phyloP scores from a whole-genome alignment of 2,329 filamentous ascomycete genomes.

The Fusarium pseudonygamai region DNA sequence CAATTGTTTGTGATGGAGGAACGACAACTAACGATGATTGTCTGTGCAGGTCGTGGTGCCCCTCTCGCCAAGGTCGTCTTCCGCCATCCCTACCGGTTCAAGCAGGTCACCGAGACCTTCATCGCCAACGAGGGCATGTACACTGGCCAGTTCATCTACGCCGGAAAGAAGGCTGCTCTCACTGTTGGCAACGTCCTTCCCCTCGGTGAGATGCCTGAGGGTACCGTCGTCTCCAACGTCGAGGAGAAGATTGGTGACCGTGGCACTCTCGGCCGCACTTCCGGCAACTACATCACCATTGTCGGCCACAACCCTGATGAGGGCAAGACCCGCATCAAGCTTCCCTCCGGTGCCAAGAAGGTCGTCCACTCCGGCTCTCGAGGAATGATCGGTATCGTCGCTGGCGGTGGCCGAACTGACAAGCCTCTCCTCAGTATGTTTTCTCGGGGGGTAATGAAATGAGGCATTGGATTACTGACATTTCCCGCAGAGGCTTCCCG shows the following conservation, averaged over 20 bases:
- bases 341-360: conserved; percentile 99
- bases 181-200: conserved; percentile 98
- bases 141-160: conserved; percentile 99
- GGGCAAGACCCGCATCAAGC: conserved; percentile 99
- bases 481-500: conserved; percentile 85
- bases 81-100: conserved; percentile 98
- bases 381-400: conserved; percentile 99
- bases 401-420: conserved; percentile 99
- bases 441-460: not conserved
- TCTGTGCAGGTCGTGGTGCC: conserved; percentile 76
- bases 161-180: conserved; percentile 97
- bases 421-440: conserved; percentile 93
- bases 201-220: conserved; percentile 93
- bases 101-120: conserved; percentile 98
- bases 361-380: conserved; percentile 89
- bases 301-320: conserved; percentile 98
- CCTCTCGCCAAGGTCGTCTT: conserved; percentile 96
- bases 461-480: conserved; percentile 51
- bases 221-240: conserved; percentile 99
- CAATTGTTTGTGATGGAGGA: conserved; percentile 18
- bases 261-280: conserved; percentile 94
- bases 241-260: conserved; percentile 99
- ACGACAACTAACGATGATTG: conserved; percentile 41
- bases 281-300: conserved; percentile 99
- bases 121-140: conserved; percentile 99